These are phyloP conservation scores for Fusarium begoniae DNA, from an alignment of 2,329 filamentous ascomycete genomes.

Conservation along the genomic window DNA sequence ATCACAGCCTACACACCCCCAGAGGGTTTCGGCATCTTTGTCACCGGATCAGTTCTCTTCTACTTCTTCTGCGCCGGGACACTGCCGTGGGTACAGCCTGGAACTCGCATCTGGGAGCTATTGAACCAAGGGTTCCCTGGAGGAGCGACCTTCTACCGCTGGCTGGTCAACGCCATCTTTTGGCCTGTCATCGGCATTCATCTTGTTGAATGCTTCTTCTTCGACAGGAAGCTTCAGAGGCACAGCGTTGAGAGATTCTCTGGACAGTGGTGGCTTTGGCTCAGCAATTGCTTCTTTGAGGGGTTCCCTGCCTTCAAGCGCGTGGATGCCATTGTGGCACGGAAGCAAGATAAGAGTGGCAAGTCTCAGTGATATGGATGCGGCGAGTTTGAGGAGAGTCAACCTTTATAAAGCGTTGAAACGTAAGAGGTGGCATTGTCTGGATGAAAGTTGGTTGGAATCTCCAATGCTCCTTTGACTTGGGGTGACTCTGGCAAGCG, in stretches of 20 bases:
- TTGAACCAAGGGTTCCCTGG: constrained; percentile 63
- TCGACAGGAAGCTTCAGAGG: constrained; percentile 59
- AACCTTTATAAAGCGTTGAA: background rate
- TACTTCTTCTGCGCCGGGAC: constrained; percentile 63
- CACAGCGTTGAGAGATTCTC: constrained; percentile 58
- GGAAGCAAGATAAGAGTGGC: constrained; percentile 53
- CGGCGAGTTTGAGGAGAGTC: background rate
- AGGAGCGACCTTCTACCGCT: constrained; percentile 66
- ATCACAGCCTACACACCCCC: constrained; percentile 55
- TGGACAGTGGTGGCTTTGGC: constrained; percentile 65
- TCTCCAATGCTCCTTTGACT: too few species aligned
- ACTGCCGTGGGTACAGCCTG: constrained; percentile 61
- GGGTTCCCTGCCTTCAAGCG: constrained; percentile 60
- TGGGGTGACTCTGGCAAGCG: background rate
- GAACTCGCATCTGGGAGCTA: constrained; percentile 58
- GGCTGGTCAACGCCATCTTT: constrained; percentile 67
- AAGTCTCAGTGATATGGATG: constrained; percentile 31
- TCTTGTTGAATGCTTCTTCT: constrained; percentile 65
- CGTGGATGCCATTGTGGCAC: constrained; percentile 59
- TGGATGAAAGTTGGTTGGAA: background rate
- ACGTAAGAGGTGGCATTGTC: background rate
- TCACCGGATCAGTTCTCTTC: constrained; percentile 64
- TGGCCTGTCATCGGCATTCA: constrained; percentile 72
- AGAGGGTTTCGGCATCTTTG: constrained; percentile 56
- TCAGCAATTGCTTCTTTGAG: constrained; percentile 62